These are phyloP conservation scores for Wakefieldia striispora DNA, from an alignment of 768 basidiomycete species.

Conservation along the genomic window DNA sequence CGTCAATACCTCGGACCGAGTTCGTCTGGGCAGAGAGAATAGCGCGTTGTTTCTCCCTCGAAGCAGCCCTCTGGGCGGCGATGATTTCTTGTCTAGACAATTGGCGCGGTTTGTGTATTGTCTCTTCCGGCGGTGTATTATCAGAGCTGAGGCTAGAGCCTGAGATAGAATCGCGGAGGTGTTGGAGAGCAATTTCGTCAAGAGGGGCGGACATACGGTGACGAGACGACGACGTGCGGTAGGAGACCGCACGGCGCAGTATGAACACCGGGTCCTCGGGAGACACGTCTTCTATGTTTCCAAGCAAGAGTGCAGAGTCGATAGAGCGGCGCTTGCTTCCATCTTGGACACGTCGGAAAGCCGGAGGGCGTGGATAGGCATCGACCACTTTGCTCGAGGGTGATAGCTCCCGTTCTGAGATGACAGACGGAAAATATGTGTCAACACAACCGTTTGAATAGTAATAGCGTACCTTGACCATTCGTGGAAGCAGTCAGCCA, in stretches of 20 bases:
- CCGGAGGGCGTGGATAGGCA: constrained; percentile 73
- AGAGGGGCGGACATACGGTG: constrained; percentile 73
- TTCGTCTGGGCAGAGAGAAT: constrained; percentile 86
- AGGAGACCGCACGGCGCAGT: constrained; percentile 77
- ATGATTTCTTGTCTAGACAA: constrained; percentile 85
- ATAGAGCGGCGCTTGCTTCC: constrained; percentile 79
- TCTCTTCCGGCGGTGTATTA: constrained; percentile 31
- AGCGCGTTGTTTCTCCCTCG: constrained; percentile 80
- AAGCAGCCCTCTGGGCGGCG: constrained; percentile 85
- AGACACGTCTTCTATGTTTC: constrained; percentile 68
- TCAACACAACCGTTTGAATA: not conserved
- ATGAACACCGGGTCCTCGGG: constrained; percentile 88
- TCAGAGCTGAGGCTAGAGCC: constrained; percentile 60
- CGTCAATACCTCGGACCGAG: constrained; percentile 82
- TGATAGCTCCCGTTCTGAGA: constrained; percentile 69
- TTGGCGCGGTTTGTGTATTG: constrained; percentile 33
- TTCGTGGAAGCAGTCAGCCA: constrained; percentile 58
- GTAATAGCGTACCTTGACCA: constrained; percentile 56
- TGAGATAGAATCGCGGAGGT: constrained; percentile 61
- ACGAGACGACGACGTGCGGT: constrained; percentile 68
- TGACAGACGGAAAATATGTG: constrained; percentile 7
- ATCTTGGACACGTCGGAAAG: constrained; percentile 57
- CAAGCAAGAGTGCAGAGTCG: constrained; percentile 73
- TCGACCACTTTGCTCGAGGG: constrained; percentile 86
- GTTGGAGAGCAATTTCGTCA: constrained; percentile 79